These are phyloP conservation scores for Juncus inflexus DNA, from an alignment of 176 grass and related monocot species.

Conservation along the genomic window DNA sequence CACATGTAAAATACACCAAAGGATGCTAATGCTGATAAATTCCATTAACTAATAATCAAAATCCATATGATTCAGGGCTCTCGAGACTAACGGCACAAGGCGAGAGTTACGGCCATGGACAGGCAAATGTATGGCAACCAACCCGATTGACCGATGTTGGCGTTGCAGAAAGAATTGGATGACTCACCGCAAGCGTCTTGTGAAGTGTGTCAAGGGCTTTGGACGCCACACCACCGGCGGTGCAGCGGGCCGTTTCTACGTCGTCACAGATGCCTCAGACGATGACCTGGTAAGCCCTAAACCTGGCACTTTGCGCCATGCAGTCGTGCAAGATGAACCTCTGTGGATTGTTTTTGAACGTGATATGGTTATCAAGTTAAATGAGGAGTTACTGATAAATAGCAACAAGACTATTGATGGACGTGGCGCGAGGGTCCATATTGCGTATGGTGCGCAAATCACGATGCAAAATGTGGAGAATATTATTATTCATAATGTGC, in stretches of 20 bases:
- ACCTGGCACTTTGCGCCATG: constrained; percentile 49
- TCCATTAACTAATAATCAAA: too few relatives aligned
- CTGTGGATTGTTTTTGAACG: constrained; percentile 71
- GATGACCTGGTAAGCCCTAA: constrained; percentile 23
- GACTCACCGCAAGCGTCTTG: constrained; percentile 39
- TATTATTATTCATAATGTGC: constrained; percentile 65
- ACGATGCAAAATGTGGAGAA: constrained; percentile 49
- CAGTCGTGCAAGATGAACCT: constrained; percentile 38
- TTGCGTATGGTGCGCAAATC: constrained; percentile 50
- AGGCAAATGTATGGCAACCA: constrained; percentile 51
- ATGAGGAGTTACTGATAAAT: constrained; percentile 54
- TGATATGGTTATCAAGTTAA: constrained; percentile 48
- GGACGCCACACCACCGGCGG: constrained; percentile 33
- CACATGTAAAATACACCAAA: too few relatives aligned
- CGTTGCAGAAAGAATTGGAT: constrained; percentile 57
- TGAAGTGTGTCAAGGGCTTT: constrained; percentile 44
- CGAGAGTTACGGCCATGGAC: constrained; percentile 6
- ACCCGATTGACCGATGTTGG: constrained; percentile 78
- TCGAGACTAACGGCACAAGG: constrained; percentile 18
- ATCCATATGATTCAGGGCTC: not conserved
- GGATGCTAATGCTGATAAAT: too few relatives aligned
- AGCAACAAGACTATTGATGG: constrained; percentile 74
- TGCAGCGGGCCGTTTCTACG: constrained; percentile 28
- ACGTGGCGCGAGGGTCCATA: constrained; percentile 59
- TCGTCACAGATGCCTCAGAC: constrained; percentile 51